Evolutionary conservation across 1,284 basidiomycete species (phyloP), one percentile per base, ranked within the genome.

Genomic region (Moesziomyces sp.): DNA sequence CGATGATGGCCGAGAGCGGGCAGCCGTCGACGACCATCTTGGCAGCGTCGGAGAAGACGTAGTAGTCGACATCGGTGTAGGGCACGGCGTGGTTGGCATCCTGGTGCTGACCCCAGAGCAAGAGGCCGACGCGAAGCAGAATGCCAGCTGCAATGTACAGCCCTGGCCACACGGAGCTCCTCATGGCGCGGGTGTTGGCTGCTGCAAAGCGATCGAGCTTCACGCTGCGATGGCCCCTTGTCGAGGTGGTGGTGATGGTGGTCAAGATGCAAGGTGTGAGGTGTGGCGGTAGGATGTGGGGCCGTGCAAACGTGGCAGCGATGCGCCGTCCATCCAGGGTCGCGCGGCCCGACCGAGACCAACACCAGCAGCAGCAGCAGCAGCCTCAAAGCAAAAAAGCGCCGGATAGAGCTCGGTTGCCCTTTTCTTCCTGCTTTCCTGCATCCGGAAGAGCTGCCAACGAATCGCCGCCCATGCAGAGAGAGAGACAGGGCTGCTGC

Each of bases 51-150:
- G 89, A 92, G 86, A 97, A 97, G 71, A 99, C 96, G 45, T 90
- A 88, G 85, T 98, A 99, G 86, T 99, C 97, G 62, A 99, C 88
- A 85, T 99, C 96, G 18, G 96, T 99, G 84, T 98, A 99, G 83
- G 94, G 94, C 34, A 98, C 89, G n/a, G 89, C 83, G 1, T 91
- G 92, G 69, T 86, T 89, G 3, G 88, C 88, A 79, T 96, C 93
- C 71, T 94, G 93, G 89, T 92, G 93, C 85, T 91, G 91, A 80
- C 92, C 93, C 84, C 93, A 95, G 6, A 90, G 79, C 59, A 96
- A 90, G 47, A 96, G 88, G 14, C 83, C 87, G 21, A 92, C 83
- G 55, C 93, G 90, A 48, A 94, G 81, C 24, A 87, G 40, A 18
- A 87, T 81, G 1, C 92, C 90, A 24, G 88, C 73, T 19, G 53